Conservation (phyloP, 2,329 filamentous ascomycete species). For the Simplicillium aogashimaense region DNA sequence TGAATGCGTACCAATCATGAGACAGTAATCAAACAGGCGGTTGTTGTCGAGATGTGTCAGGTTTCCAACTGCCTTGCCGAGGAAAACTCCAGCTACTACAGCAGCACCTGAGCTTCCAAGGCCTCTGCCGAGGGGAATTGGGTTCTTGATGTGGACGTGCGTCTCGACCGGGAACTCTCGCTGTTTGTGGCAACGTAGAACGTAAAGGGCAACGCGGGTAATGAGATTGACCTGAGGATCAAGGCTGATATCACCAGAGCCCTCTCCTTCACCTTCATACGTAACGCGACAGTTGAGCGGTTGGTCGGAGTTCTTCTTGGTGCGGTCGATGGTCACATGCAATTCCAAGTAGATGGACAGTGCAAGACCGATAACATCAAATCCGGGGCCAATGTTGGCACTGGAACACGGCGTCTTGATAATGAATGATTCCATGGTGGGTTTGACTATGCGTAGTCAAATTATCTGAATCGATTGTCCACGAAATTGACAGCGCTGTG, state of each 20-base stretch:
- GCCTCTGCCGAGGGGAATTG: constrained; percentile 84
- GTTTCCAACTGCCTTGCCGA: constrained; percentile 81
- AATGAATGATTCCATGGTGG: constrained; percentile 48
- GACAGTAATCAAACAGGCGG: constrained; percentile 84
- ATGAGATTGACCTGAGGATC: constrained; percentile 84
- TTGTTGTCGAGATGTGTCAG: constrained; percentile 65
- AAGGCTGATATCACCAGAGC: constrained; percentile 63
- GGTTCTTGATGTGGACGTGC: constrained; percentile 89
- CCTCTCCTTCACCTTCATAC: constrained; percentile 76
- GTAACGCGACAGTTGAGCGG: constrained; percentile 81
- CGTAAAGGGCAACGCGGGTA: constrained; percentile 87
- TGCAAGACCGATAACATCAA: constrained; percentile 94
- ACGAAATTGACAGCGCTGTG: background rate
- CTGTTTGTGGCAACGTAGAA: constrained; percentile 84
- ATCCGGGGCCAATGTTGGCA: constrained; percentile 94
- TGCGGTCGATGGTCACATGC: constrained; percentile 63
- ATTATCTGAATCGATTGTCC: background rate
- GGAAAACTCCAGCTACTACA: constrained; percentile 87
- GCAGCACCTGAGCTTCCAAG: constrained; percentile 93
- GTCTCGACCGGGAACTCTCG: constrained; percentile 77
- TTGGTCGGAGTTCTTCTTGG: constrained; percentile 39
- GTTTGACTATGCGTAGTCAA: background rate
- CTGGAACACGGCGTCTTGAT: constrained; percentile 88
- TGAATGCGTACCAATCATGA: constrained; percentile 72
- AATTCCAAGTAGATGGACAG: constrained; percentile 91